A percentile compares a stretch with the other conserved stretches of the same genome.
These are phyloP conservation scores for Acrodontium crateriforme DNA, from an alignment of 2,329 filamentous ascomycete species.

Conservation along the genomic window DNA sequence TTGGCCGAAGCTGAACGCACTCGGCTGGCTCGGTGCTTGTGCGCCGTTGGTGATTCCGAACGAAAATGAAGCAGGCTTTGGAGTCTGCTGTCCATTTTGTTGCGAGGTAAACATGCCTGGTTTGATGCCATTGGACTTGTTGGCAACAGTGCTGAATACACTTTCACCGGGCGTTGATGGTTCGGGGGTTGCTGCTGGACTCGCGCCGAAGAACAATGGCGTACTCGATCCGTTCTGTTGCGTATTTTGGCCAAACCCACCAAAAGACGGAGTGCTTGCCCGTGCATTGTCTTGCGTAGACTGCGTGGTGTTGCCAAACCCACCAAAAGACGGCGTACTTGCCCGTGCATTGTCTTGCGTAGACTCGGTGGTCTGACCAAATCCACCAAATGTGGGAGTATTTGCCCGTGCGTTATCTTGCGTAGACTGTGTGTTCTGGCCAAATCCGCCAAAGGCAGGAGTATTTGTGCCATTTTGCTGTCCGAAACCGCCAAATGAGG, in stretches of 20 bases:
- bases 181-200: no score
- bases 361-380: no score
- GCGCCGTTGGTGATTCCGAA: slow-evolving; percentile 3
- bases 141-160: slow-evolving; percentile 3
- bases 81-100: slow-evolving; percentile 3
- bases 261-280: slow-evolving; percentile 3
- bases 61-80: no score
- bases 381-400: slow-evolving; percentile 2
- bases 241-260: slow-evolving; percentile 1
- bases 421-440: slow-evolving; percentile 4
- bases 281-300: no score
- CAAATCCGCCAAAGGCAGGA: slow-evolving; percentile 6
- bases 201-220: no score
- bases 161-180: slow-evolving; percentile 1
- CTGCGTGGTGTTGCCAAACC: slow-evolving; percentile 5
- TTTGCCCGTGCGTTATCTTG: no score
- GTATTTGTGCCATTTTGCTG: slow-evolving; percentile 3
- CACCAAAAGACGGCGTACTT: slow-evolving; percentile 3
- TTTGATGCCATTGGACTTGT: slow-evolving; percentile 3
- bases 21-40: slow-evolving; percentile 3
- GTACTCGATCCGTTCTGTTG: no score
- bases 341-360: background rate
- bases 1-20: slow-evolving; percentile 5
- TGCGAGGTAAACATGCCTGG: slow-evolving; percentile 5
- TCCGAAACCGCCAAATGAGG: background rate